phyloP scores from a whole-genome alignment of 1,284 basidiomycete genomes.

The Microbotryum violaceum region DNA sequence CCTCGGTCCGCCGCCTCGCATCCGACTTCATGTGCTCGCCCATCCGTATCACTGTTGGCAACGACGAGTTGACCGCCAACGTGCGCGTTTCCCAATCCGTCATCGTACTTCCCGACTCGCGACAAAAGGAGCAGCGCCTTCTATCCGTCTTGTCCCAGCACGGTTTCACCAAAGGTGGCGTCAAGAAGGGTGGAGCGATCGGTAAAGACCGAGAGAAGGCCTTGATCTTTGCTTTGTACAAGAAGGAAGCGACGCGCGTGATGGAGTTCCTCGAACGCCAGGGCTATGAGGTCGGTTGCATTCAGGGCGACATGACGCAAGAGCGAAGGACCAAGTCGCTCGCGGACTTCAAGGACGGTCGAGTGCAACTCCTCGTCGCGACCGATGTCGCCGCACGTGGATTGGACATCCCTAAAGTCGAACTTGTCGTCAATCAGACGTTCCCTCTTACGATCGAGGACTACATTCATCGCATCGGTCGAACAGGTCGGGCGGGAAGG shows the following conservation, averaged over 20 bases:
- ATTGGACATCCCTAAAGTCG: constrained; percentile 93
- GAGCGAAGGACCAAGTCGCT: constrained; percentile 75
- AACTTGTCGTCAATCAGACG: constrained; percentile 72
- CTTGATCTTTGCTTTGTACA: constrained; percentile 94
- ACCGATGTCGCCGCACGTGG: constrained; percentile 97
- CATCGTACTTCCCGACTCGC: constrained; percentile 80
- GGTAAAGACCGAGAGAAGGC: constrained; percentile 56
- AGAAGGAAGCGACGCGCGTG: constrained; percentile 89
- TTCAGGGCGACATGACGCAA: constrained; percentile 92
- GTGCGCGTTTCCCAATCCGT: constrained; percentile 70
- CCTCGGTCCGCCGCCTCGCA: constrained; percentile 88
- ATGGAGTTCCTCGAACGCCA: constrained; percentile 69
- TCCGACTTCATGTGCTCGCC: constrained; percentile 76
- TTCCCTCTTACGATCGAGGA: constrained; percentile 83
- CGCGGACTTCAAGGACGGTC: constrained; percentile 80
- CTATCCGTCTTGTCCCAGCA: constrained; percentile 30
- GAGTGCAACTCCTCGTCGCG: constrained; percentile 78
- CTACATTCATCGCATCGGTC: constrained; percentile 94
- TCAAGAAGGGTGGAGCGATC: constrained; percentile 37
- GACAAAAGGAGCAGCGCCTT: constrained; percentile 69
- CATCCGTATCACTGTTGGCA: constrained; percentile 86
- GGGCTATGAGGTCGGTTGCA: constrained; percentile 69
- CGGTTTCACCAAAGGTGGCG: constrained; percentile 35
- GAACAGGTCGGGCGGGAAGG: constrained; percentile 88
- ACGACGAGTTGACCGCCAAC: constrained; percentile 91